Conservation (phyloP, 2,329 filamentous ascomycete genomes). For the Cladophialophora yegresii region DNA sequence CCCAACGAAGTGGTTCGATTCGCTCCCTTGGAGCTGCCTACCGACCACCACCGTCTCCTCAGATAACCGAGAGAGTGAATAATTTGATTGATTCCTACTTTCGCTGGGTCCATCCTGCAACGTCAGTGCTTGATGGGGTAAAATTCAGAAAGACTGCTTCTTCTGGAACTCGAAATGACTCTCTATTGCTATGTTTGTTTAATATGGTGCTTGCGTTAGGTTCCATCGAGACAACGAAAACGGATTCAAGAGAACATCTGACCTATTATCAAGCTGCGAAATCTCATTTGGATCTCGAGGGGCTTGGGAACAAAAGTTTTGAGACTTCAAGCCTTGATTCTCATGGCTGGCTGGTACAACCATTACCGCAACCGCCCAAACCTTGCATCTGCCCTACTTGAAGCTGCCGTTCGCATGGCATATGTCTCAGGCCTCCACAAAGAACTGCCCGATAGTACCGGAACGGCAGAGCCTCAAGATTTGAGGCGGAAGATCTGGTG, state of each 20-base stretch:
- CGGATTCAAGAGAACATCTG: slow-evolving; percentile 27
- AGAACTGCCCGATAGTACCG: slow-evolving; percentile 15
- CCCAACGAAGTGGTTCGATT: slow-evolving; percentile 8
- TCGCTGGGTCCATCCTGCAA: slow-evolving; percentile 29
- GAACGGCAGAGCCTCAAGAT: slow-evolving; percentile 34
- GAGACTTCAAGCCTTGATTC: slow-evolving; percentile 34
- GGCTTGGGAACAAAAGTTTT: slow-evolving; percentile 31
- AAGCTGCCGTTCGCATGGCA: slow-evolving; percentile 35
- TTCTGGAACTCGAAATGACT: slow-evolving; percentile 21
- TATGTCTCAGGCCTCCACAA: slow-evolving; percentile 33
- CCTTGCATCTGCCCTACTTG: slow-evolving; percentile 34
- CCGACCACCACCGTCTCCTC: not conserved
- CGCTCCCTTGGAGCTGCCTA: slow-evolving; percentile 8
- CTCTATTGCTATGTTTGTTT: slow-evolving; percentile 35
- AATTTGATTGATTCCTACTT: slow-evolving; percentile 34
- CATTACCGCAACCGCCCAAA: slow-evolving; percentile 36
- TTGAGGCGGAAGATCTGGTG: slow-evolving; percentile 30
- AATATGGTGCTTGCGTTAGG: slow-evolving; percentile 38
- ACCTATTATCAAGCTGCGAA: slow-evolving; percentile 33
- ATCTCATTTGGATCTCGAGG: slow-evolving; percentile 31
- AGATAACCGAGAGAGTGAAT: slow-evolving; percentile 10
- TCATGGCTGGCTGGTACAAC: slow-evolving; percentile 35
- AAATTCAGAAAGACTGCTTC: slow-evolving; percentile 30
- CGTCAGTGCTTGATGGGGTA: slow-evolving; percentile 34
- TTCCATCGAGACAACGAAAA: slow-evolving; percentile 28